Evolutionary conservation across 2,329 filamentous ascomycete species (phyloP).

Genomic region (Aspergillus tanneri): DNA sequence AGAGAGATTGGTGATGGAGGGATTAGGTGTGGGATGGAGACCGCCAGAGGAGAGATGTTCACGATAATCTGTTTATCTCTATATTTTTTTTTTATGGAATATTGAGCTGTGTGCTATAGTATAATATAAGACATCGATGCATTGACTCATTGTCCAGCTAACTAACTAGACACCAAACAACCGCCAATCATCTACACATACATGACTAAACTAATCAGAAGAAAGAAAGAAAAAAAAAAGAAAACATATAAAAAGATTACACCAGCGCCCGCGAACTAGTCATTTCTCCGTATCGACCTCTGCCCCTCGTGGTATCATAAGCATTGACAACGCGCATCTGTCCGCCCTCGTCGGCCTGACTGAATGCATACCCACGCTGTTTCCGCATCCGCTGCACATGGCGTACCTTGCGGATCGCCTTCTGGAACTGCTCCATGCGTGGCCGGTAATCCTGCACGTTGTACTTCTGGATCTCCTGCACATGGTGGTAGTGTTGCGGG

Average conservation of each 20-base stretch:
- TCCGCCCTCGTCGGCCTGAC: slow-evolving; percentile 85
- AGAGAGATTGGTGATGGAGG: slow-evolving; percentile 77
- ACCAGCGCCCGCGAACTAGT: slow-evolving; percentile 55
- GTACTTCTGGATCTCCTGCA: slow-evolving; percentile 99
- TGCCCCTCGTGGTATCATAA: slow-evolving; percentile 91
- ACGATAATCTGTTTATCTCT: slow-evolving; percentile 49
- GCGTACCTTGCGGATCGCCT: slow-evolving; percentile 95
- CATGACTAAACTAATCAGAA: no score
- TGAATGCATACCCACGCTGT: slow-evolving; percentile 97
- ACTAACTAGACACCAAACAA: no score
- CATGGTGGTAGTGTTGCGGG: slow-evolving; percentile 93
- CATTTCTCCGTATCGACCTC: slow-evolving; percentile 96
- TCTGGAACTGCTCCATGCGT: slow-evolving; percentile 99
- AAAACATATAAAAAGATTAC: slow-evolving; percentile 14
- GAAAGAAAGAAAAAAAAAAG: neutral
- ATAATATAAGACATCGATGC: no score
- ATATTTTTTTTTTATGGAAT: no score
- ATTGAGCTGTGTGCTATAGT: no score
- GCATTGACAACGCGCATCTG: slow-evolving; percentile 94
- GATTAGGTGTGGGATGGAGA: slow-evolving; percentile 67
- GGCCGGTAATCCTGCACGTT: slow-evolving; percentile 99
- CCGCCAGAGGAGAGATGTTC: slow-evolving; percentile 68
- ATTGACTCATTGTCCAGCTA: no score
- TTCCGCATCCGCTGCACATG: slow-evolving; percentile 99
- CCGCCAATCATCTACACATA: no score